Conservation (phyloP, 139 green algal species). For the Auxenochlorella pyrenoidosa region DNA sequence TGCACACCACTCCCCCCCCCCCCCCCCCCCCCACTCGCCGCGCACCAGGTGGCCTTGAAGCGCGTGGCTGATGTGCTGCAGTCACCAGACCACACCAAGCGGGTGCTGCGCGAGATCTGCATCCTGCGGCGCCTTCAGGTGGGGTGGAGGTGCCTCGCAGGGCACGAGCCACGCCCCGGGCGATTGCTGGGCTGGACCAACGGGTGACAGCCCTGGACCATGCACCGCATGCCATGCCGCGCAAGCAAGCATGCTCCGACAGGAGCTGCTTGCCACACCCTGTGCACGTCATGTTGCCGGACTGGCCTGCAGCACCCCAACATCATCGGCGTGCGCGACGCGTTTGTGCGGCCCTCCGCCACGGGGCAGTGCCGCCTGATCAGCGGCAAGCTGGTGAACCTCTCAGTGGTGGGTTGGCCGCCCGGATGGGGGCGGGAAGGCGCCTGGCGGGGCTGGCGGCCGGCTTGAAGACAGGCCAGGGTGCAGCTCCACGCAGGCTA, state of each 20-base stretch:
- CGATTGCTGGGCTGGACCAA: no score
- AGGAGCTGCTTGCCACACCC: no score
- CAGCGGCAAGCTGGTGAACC: slow-evolving; percentile 71
- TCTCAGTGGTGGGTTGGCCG: slow-evolving; percentile 1
- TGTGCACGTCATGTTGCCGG: no score
- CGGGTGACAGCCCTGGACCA: no score
- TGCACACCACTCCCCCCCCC: no score
- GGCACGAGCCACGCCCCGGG: no score
- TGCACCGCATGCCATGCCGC: no score
- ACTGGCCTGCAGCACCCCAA: slow-evolving; percentile 74
- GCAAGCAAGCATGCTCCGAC: no score
- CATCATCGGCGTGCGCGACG: slow-evolving; percentile 80
- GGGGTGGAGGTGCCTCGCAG: not conserved
- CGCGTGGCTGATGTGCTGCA: slow-evolving; percentile 82
- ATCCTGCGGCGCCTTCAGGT: slow-evolving; percentile 83
- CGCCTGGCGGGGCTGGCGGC: no score
- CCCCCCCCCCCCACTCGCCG: not conserved
- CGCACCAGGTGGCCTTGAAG: slow-evolving; percentile 81
- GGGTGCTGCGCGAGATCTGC: slow-evolving; percentile 89
- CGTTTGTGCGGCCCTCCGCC: slow-evolving; percentile 72
- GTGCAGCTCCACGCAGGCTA: no score
- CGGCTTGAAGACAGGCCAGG: no score
- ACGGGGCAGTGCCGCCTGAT: slow-evolving; percentile 62
- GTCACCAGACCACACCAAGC: slow-evolving; percentile 81
- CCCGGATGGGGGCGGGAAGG: no score